Evolutionary conservation across 192 early-diverging fungal genomes (phyloP), one percentile per base, ranked within the genome.

Genomic region (Umbelopsis sp.): DNA sequence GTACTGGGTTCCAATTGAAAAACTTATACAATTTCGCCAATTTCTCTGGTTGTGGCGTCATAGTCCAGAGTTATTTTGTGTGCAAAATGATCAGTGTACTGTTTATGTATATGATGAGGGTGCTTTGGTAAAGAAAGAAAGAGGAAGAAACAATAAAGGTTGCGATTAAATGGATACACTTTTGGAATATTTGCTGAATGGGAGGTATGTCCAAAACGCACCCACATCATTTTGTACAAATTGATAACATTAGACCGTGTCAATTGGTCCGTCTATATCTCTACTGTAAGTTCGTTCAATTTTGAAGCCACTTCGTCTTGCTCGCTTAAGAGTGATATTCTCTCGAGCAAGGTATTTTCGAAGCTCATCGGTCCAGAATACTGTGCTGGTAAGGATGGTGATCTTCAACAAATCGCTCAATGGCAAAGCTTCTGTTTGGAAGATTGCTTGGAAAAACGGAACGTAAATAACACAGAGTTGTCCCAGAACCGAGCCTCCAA

Each of bases 361-460:
- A n/a, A 80, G 74, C 78, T 97, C 95, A 74, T 96, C 94, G 9
- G 91, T 84, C 91, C 89, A 90, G 68, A 96, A 90, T 6, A 98
- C 95, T 5, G 84, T 75, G 51, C 88, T 91, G 48, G 92, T 86
- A 21, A 97, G 61, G 20, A 86, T 20, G 15, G 87, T 71, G 67
- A 98, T 87, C 67, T 87, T 86, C 33, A 87, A 22, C 35, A 95
- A 74, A 66, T 98, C 97, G 15, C 76, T 80, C 7, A 95, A 65
- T n/a, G 81, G 79, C 45, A 98, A 73, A 3, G 93, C 88, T 74
- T 93, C 92, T 0, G 97, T 98, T 82, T 97, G 95, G 83, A 98
- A 98, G 50, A 98, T 91, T 22, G 78, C 69, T 80, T 98, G 95
- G 77, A 98, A 84, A 69, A 95, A 92, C 13, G 95, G 93, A 71